Evolutionary conservation across 225 moss, liverwort and hornwort genomes (phyloP).

Genomic region (Ulota crispa): DNA sequence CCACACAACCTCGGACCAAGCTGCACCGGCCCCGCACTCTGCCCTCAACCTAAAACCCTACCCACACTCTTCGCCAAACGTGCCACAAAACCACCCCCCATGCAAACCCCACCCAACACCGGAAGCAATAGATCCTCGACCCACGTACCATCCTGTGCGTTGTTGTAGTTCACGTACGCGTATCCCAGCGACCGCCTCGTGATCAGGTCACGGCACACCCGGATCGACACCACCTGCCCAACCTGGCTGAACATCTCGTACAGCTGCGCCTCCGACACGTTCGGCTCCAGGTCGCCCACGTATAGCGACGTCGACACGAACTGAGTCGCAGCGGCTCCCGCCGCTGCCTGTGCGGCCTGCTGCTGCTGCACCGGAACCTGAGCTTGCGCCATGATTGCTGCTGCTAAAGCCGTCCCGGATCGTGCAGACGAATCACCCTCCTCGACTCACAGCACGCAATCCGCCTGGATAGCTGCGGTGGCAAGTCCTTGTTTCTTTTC

Average conservation of each 20-base stretch:
- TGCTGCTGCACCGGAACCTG: conserved; percentile 84
- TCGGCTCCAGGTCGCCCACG: conserved; percentile 92
- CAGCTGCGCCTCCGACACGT: conserved; percentile 92
- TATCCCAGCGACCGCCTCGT: conserved; percentile 96
- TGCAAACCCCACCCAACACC: background rate
- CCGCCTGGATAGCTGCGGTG: background rate
- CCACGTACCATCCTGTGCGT: conserved; percentile 85
- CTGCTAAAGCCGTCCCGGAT: conserved; percentile 5
- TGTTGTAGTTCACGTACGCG: conserved; percentile 95
- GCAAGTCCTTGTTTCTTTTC: conserved; percentile 1
- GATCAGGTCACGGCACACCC: conserved; percentile 94
- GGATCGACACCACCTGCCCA: conserved; percentile 92
- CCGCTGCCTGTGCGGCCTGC: conserved; percentile 64
- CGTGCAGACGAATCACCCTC: background rate
- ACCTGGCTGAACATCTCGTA: conserved; percentile 98
- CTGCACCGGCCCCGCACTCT: no score
- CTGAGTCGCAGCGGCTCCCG: conserved; percentile 73
- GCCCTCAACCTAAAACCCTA: conserved; percentile 27
- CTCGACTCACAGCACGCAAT: background rate
- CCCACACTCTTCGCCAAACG: fast-evolving
- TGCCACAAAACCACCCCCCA: background rate
- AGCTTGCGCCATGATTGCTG: conserved; percentile 62
- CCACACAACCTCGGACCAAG: no score
- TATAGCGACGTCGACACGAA: conserved; percentile 91
- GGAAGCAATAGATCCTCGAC: background rate